Evolutionary conservation across 192 early-diverging fungal genomes (phyloP), one percentile per base, ranked within the genome.

Genomic region (Coemansia sp.): DNA sequence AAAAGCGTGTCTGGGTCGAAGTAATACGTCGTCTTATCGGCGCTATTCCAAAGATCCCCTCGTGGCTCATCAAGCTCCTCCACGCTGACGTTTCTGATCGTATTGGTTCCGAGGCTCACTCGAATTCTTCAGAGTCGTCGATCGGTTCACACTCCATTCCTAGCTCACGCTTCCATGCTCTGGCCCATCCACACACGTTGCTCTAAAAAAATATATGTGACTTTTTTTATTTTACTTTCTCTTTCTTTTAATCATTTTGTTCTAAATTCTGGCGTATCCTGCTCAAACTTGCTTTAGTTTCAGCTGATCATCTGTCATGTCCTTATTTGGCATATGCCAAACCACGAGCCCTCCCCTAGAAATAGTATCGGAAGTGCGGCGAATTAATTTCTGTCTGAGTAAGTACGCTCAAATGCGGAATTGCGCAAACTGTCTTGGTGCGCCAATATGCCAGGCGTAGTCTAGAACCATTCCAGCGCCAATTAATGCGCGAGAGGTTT

Each of bases 1-100:
- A 84, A 62, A 84, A 84, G 60, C 73, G 71, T 33, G 69, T 74
- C 45, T 84, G 82, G 82, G 77, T 84, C n/a, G 69, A 77, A 60
- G 73, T 79, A 21, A 59, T 70, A 24, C 69, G 66, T 57, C 74
- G 75, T 9, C 46, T 80, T 4, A 69, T 84, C 27, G 78, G 82
- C 35, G 68, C 45, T 41, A 77, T 80, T 24, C 77, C 77, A 45
- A 79, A 84, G 70, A 80, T 84, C 39, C 82, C 82, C 13, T 78
- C 74, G 40, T 84, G 82, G 82, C 68, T 84, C 39, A 84, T 84
- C 41, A 84, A 83, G 69, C 64, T 83, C 39, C 62, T 83, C 2
- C 81, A 83, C n/a, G 73, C 77, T 2, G 81, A 83, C 39, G 69
- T 83, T 29, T 74, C 81, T 2, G 73, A 78, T 46, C 54, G 73